A percentile compares a stretch with the other conserved stretches of the same genome.
phyloP scores from a whole-genome alignment of 352 stramenopile genomes.

The Aphanomyces cochlioides region DNA sequence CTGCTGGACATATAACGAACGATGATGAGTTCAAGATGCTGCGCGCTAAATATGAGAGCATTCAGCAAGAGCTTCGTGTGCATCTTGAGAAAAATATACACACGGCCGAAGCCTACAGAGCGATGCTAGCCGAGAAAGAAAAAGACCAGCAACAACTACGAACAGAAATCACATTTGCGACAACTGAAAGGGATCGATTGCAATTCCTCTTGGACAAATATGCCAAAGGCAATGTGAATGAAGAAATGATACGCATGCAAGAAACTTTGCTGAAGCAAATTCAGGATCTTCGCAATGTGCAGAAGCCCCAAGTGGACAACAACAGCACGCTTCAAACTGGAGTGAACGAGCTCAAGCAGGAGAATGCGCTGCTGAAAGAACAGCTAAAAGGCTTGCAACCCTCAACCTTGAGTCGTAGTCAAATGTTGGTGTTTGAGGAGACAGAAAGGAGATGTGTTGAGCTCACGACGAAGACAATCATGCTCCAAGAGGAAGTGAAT shows the following conservation, averaged over 20 bases:
- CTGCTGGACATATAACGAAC: not conserved
- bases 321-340: not conserved
- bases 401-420: not conserved
- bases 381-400: constrained; percentile 31
- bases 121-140: constrained; percentile 21
- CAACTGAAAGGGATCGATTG: constrained; percentile 10
- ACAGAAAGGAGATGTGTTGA: constrained; percentile 55
- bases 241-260: constrained; percentile 38
- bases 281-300: constrained; percentile 40
- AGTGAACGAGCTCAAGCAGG: constrained; percentile 2
- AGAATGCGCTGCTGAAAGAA: constrained; percentile 36
- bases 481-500: constrained; percentile 61
- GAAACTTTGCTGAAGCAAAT: constrained; percentile 42
- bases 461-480: constrained; percentile 66
- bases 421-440: constrained; percentile 42
- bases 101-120: constrained; percentile 16
- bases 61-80: constrained; percentile 13
- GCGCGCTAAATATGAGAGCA: not conserved
- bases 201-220: not conserved
- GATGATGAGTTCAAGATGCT: not conserved
- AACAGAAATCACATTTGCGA: not conserved
- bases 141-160: not conserved
- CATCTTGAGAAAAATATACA: constrained; percentile 29
- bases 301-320: not conserved
- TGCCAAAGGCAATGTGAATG: not conserved